These are phyloP conservation scores for Moelleriella libera DNA, from an alignment of 2,329 filamentous ascomycete species.

Conservation along the genomic window DNA sequence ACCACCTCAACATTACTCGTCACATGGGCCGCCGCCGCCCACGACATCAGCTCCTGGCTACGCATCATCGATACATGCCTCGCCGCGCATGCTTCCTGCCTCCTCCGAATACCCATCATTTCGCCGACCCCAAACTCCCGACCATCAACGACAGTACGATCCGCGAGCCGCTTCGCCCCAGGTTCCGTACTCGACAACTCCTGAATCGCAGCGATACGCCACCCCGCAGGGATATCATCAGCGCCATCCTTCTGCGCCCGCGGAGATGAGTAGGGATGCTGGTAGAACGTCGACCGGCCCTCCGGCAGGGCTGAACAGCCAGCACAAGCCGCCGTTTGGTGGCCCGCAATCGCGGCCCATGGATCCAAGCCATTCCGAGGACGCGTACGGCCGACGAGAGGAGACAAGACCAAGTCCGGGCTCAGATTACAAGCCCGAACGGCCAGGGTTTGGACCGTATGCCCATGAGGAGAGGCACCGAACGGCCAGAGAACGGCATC, in stretches of 20 bases:
- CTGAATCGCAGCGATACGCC: slow-evolving; percentile 42
- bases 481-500: slow-evolving; percentile 30
- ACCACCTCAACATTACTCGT: slow-evolving; percentile 25
- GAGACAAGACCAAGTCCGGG: slow-evolving; percentile 24
- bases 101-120: slow-evolving; percentile 47
- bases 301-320: slow-evolving; percentile 35
- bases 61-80: slow-evolving; percentile 35
- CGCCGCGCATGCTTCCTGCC: slow-evolving; percentile 38
- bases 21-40: slow-evolving; percentile 23
- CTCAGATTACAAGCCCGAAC: slow-evolving; percentile 39
- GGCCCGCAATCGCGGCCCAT: slow-evolving; percentile 28
- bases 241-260: slow-evolving; percentile 31
- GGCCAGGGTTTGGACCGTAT: slow-evolving; percentile 26
- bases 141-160: slow-evolving; percentile 44
- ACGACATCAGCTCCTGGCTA: slow-evolving; percentile 26
- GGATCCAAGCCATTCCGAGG: slow-evolving; percentile 29
- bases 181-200: slow-evolving; percentile 40
- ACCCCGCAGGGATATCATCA: slow-evolving; percentile 43
- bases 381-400: slow-evolving; percentile 34
- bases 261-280: slow-evolving; percentile 28
- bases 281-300: slow-evolving; percentile 23
- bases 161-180: slow-evolving; percentile 34
- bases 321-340: slow-evolving; percentile 30
- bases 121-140: slow-evolving; percentile 60
- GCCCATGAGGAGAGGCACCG: slow-evolving; percentile 40